Base-by-base conservation (phyloP, 208 protist species). In the Acanthamoeba rhysodes region DNA sequence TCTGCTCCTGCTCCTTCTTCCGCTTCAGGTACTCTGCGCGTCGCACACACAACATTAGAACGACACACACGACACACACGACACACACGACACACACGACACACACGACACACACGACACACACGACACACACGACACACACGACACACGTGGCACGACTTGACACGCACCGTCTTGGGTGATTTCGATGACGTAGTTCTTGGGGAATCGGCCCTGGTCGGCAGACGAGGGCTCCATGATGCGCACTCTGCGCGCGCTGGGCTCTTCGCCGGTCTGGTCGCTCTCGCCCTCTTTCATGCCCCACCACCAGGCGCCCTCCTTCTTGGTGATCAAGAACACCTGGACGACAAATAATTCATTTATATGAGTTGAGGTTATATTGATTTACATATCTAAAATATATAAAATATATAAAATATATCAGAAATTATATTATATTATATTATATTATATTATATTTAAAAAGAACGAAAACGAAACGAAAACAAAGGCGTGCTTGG, bases 261-360 rank as follows among this genome's bases (percentile, higher is more conserved):
- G 2, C 7, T 32, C 76, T 53, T 45, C 76, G 41, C 22, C 24
- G 29, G 76, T 57, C 76, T 84, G 41, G 37, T 57, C 76, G 34
- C 20, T n/a, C n/a, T 27, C 70, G 8, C n/a, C 45, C 76, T 84
- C 76, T 6, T 84, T 84, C 41, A 84, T 55, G 32, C 76, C 76
- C 76, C 76, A 84, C 76, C 76, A 84, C 76, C 76, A 84, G 34
- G 76, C 76, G 14, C 76, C 76, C 45, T 84, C 76, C 76, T 84
- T 84, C 76, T 84, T 84, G 76, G 76, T 84, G 12, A 84, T 22
- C 34, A 84, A 12, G n/a, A 84, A 53, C 32, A 84, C 76, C 76
- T 84, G 45, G 9, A 4, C 37, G 57, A 16, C 68, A n/a, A n/a
- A 12, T 34, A 9, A 68, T 48, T 48, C 0, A 48, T 48, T 50